These are phyloP conservation scores for Calvatia gigantea DNA, from an alignment of 768 basidiomycete genomes.

Conservation along the genomic window DNA sequence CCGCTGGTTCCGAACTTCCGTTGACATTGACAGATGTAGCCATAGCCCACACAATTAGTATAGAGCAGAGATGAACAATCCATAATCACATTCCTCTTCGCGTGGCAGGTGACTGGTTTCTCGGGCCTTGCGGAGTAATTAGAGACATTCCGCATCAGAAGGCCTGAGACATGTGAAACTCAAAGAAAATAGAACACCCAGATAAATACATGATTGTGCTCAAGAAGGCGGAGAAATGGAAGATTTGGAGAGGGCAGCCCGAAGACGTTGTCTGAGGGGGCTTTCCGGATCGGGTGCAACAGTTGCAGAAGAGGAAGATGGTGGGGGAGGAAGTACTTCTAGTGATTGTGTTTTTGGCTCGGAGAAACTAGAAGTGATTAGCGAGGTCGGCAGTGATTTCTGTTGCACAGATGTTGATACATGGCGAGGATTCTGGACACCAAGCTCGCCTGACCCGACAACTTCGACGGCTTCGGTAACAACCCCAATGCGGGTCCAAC, in stretches of 20 bases:
- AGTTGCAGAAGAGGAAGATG: neutral
- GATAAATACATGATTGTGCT: neutral
- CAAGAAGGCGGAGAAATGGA: neutral
- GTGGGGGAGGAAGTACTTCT: neutral
- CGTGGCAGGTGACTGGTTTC: neutral
- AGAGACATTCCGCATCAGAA: constrained; percentile 5
- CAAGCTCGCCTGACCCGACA: constrained; percentile 36
- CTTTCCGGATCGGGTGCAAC: constrained; percentile 1
- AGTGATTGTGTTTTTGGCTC: constrained; percentile 3
- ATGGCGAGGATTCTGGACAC: constrained; percentile 16
- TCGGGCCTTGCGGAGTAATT: neutral
- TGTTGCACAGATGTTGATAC: neutral
- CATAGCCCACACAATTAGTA: neutral
- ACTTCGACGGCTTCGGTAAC: constrained; percentile 69
- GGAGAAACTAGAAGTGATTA: neutral
- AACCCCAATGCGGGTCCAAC: constrained; percentile 84
- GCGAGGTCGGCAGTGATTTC: neutral
- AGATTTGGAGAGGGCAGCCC: constrained; percentile 9
- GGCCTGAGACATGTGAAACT: constrained; percentile 10
- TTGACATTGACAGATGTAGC: neutral
- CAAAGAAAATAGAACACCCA: neutral
- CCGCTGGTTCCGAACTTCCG: neutral
- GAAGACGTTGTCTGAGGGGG: constrained; percentile 8
- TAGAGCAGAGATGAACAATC: neutral
- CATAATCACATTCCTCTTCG: neutral